Base-by-base conservation (phyloP, 495 filamentous ascomycete genomes). In the Annulohypoxylon stygium region DNA sequence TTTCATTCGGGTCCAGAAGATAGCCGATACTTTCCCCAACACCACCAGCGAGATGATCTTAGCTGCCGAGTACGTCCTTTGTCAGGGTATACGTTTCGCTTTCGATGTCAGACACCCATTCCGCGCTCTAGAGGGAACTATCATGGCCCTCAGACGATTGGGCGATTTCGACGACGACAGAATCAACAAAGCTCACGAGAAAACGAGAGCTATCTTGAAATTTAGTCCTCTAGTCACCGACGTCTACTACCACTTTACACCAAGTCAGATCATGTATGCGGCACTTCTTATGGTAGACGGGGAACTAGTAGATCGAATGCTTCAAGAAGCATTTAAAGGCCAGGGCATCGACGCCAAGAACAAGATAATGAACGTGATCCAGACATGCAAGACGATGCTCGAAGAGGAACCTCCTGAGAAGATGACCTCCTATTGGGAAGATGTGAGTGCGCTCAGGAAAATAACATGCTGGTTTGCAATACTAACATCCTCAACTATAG, bases 231-330 rank as follows among this genome's bases (percentile, higher is more conserved):
- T 96, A 47, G 87, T 97, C 71, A 95, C 95, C 26, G 96, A 99
- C 76, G 94, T 87, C 20, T 98, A 98, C 82, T 97, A 98, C 84
- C 90, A 97, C 76, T 98, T 93, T 81, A 97, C 97, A 2, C 97
- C 96, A 0, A 91, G 92, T 12, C 96, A 99, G 79, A 96, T 98
- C 78, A 94, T 93, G 90, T 85, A 97, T 18, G 89, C 93, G 0
- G 89, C 94, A 0, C 82, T 98, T 30, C 83, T 89, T 12, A 82
- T 95, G 61, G 92, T 89, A 0, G 96, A 99, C 76, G 82, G 84
- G 41, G 90, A 88, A 4, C 83, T 98, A 12, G 87, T 90, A 1
- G 82, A 88, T 71, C 90, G 91, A 70, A 92, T 97, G 76, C 86
- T 98, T 11, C 83, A 87, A 45, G 85, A 89, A 2, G 97, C 96